Base-by-base conservation (phyloP, 2,329 filamentous ascomycete genomes). In the Monilinia fructigena region DNA sequence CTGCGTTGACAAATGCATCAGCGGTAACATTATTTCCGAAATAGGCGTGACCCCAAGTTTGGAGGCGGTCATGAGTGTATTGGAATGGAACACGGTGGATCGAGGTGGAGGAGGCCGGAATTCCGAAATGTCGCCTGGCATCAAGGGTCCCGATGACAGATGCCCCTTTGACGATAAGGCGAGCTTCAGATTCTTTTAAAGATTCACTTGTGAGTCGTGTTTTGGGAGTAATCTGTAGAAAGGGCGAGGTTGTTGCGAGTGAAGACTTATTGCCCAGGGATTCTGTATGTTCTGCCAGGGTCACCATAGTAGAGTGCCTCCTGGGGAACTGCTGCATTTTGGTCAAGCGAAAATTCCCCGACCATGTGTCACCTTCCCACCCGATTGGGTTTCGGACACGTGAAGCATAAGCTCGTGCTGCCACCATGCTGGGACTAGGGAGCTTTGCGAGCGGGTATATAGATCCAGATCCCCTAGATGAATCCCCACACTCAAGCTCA, bases 1-100 rank as follows among this genome's bases (percentile, higher is more conserved):
- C 74, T 1, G 81, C 78, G 7, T 79, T 77, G 8, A 83, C 76
- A 63, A 82, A 82, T 55, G 79, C 80, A 66, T 82, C 80, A 45
- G 81, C 80, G 12, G 78, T 79, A 55, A 75, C 72, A 8, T 72
- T 70, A 67, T 82, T 79, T 52, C 76, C 75, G n/a, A 80, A 76
- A 67, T 80, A 81, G 31, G 78, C 72, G 55, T 77, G 74, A 1
- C 79, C 80, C 78, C 79, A 82, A 5, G 76, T 76, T 45, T 77
- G 76, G 11, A 82, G 75, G 55, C 77, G 76, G 5, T 78, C 73
- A 35, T 75, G 77, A 14, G 76, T 69, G 67, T 73, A 71, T 66
- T 70, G 42, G 55, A 72, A 70, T 47, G 72, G 65, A 23, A 73
- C 70, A 55, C 69, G 68, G 6, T 65, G 66, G 18, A 48, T 42